Conservation (phyloP, 2,329 filamentous ascomycete genomes). For the Sphaerulina populicola region DNA sequence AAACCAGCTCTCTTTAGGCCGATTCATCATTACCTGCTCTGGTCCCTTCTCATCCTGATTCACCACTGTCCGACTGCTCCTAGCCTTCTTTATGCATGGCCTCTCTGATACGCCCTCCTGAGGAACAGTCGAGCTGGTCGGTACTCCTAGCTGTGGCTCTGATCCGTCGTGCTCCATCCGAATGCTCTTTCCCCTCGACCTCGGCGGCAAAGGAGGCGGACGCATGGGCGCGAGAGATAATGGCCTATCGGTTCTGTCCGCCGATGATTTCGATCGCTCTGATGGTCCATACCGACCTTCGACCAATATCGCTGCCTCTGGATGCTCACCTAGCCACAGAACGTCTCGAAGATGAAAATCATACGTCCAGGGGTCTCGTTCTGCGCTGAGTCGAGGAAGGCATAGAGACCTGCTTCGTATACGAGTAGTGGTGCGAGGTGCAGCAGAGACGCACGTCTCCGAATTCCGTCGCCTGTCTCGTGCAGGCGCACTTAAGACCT, state of each 20-base stretch:
- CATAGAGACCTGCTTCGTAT: background rate
- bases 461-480: background rate
- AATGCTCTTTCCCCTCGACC: no score
- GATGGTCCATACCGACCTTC: background rate
- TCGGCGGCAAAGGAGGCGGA: no score
- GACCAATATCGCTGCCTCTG: no score
- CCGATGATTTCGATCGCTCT: background rate
- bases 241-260: no score
- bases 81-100: background rate
- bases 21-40: background rate
- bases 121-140: no score
- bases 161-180: no score
- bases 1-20: background rate
- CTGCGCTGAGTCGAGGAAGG: background rate
- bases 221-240: no score
- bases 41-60: background rate
- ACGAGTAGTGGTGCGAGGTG: background rate
- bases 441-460: background rate
- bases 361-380: constrained; percentile 4
- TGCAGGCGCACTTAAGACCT: background rate
- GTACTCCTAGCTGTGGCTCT: no score
- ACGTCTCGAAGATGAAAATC: constrained; percentile 5
- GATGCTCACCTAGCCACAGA: background rate
- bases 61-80: background rate
- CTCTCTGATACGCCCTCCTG: no score